Evolutionary conservation across 129 eudicot species (phyloP).

Genomic region (Heracleum sosnowskyi): DNA sequence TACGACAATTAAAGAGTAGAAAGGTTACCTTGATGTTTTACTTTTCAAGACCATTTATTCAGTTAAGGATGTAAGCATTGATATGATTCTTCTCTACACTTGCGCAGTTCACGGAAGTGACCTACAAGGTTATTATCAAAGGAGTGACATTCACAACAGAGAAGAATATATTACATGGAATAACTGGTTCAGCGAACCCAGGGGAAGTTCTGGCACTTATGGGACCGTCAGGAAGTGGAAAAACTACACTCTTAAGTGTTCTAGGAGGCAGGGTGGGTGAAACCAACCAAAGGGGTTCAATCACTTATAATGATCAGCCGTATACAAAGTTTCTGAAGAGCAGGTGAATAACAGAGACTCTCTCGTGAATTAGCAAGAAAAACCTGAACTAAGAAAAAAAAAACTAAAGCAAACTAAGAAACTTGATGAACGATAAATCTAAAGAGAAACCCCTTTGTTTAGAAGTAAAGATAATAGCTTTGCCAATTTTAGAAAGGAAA

Average conservation of each 20-base stretch:
- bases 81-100: neutral
- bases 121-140: slow-evolving; percentile 61
- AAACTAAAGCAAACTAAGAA: neutral
- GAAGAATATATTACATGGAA: slow-evolving; percentile 68
- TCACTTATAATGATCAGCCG: slow-evolving; percentile 82
- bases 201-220: slow-evolving; percentile 94
- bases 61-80: too few species aligned
- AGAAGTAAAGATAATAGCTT: neutral
- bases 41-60: neutral
- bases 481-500: neutral
- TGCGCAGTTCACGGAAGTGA: slow-evolving; percentile 75
- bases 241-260: slow-evolving; percentile 69
- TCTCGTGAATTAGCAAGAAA: neutral
- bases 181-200: slow-evolving; percentile 70
- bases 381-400: neutral
- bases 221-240: slow-evolving; percentile 99
- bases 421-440: neutral
- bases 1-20: neutral
- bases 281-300: slow-evolving; percentile 47
- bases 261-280: slow-evolving; percentile 67
- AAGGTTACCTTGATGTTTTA: neutral
- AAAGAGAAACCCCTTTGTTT: neutral
- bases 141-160: slow-evolving; percentile 57
- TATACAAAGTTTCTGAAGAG: slow-evolving; percentile 75
- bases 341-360: slow-evolving; percentile 37